Conservation (phyloP, 2,329 filamentous ascomycete species). For the Curvularia eragrostidis region DNA sequence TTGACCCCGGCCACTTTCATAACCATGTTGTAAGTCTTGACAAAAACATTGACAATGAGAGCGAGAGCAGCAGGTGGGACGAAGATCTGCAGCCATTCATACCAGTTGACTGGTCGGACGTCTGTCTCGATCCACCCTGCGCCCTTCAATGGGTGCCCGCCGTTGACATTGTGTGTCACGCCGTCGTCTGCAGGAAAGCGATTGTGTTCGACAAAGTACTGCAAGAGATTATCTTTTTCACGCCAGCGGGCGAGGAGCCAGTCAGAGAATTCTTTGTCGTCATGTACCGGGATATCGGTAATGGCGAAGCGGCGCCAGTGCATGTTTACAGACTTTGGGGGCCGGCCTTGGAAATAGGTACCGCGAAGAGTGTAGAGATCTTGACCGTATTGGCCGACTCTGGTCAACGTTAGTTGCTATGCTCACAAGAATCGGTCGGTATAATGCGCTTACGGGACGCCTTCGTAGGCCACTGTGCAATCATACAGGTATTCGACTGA, state of each 20-base stretch:
- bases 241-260: slow-evolving; percentile 88
- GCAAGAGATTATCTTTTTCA: slow-evolving; percentile 88
- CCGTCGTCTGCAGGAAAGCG: slow-evolving; percentile 75
- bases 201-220: slow-evolving; percentile 74
- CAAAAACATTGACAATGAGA: slow-evolving; percentile 46
- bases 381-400: slow-evolving; percentile 73
- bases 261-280: slow-evolving; percentile 73
- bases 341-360: slow-evolving; percentile 86
- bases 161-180: slow-evolving; percentile 25
- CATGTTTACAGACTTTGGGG: slow-evolving; percentile 94
- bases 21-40: slow-evolving; percentile 34
- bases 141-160: slow-evolving; percentile 36
- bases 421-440: background rate
- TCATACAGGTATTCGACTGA: slow-evolving; percentile 86
- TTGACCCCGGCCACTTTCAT: slow-evolving; percentile 21
- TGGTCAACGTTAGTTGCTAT: slow-evolving; percentile 22
- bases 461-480: slow-evolving; percentile 95
- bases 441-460: slow-evolving; percentile 74
- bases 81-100: slow-evolving; percentile 56
- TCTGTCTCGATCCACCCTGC: slow-evolving; percentile 57
- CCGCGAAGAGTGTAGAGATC: slow-evolving; percentile 84
- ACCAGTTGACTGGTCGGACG: slow-evolving; percentile 48
- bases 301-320: slow-evolving; percentile 90
- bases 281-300: slow-evolving; percentile 78
- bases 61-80: slow-evolving; percentile 47